phyloP scores from a whole-genome alignment of 2,329 filamentous ascomycete species.

The Diplodia corticola region DNA sequence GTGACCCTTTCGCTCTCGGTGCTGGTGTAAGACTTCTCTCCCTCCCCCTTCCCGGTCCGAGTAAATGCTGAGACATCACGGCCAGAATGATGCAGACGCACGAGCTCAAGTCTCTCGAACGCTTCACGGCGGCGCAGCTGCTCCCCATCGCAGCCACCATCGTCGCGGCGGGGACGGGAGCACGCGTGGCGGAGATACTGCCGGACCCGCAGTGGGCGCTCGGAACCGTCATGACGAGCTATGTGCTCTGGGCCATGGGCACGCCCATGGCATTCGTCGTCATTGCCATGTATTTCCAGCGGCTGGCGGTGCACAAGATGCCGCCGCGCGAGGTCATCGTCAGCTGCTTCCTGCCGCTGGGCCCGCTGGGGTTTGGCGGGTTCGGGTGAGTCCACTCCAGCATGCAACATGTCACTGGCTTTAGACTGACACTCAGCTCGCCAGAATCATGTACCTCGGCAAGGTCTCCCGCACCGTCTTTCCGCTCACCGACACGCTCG shows the following conservation, averaged over 20 bases:
- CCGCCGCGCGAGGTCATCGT: constrained; percentile 65
- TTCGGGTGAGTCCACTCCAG: constrained; percentile 41
- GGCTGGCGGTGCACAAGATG: constrained; percentile 62
- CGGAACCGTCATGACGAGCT: constrained; percentile 61
- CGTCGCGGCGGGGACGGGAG: constrained; percentile 62
- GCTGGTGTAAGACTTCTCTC: constrained; percentile 35
- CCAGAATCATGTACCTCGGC: constrained; percentile 43
- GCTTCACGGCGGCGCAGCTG: constrained; percentile 62
- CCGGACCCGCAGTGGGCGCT: constrained; percentile 55
- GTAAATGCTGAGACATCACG: neutral
- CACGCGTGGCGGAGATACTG: constrained; percentile 59
- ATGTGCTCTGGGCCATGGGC: constrained; percentile 66
- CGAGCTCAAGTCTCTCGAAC: constrained; percentile 13
- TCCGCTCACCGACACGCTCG: constrained; percentile 35
- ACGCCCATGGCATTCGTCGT: constrained; percentile 59
- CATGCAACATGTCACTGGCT: neutral
- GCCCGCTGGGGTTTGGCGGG: constrained; percentile 63
- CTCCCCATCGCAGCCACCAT: constrained; percentile 65
- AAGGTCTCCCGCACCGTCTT: constrained; percentile 44
- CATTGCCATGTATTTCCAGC: constrained; percentile 65
- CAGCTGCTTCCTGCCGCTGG: constrained; percentile 63
- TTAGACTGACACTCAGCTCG: neutral
- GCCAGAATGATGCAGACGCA: constrained; percentile 14
- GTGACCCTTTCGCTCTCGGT: constrained; percentile 53
- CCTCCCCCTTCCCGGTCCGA: neutral